These are phyloP conservation scores for Marasmius oreades DNA, from an alignment of 1,284 basidiomycete genomes.

Conservation along the genomic window DNA sequence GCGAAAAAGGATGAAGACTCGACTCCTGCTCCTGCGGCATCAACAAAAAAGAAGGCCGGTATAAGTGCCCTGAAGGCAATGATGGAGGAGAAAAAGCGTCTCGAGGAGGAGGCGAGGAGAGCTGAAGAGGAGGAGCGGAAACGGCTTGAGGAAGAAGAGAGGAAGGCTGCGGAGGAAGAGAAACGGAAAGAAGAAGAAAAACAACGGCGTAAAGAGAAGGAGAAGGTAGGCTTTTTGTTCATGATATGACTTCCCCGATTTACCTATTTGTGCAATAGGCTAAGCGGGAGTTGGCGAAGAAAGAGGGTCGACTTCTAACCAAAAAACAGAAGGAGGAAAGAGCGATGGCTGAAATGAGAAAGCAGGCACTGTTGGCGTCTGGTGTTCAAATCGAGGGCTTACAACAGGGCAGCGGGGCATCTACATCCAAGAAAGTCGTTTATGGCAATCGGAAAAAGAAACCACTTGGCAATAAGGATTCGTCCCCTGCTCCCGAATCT, in stretches of 20 bases:
- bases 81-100: conserved; percentile 85
- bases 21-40: conserved; percentile 37
- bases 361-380: conserved; percentile 86
- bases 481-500: conserved; percentile 48
- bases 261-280: conserved; percentile 41
- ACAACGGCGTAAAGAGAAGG: conserved; percentile 83
- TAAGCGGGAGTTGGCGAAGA: conserved; percentile 82
- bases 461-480: conserved; percentile 43
- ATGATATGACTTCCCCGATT: neutral
- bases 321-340: conserved; percentile 97
- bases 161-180: conserved; percentile 74
- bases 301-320: conserved; percentile 87
- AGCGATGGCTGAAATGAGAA: conserved; percentile 87
- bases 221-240: conserved; percentile 57
- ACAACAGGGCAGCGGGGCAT: conserved; percentile 48
- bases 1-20: conserved; percentile 73
- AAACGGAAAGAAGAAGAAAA: conserved; percentile 78
- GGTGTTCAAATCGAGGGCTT: conserved; percentile 92
- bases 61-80: conserved; percentile 75
- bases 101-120: conserved; percentile 76
- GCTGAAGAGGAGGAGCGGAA: conserved; percentile 72
- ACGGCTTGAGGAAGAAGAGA: conserved; percentile 84
- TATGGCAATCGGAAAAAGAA: conserved; percentile 89
- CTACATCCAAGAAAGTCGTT: conserved; percentile 70
- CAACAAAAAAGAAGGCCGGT: conserved; percentile 72